Conservation (phyloP, 768 basidiomycete species). For the Suillus variegatus region DNA sequence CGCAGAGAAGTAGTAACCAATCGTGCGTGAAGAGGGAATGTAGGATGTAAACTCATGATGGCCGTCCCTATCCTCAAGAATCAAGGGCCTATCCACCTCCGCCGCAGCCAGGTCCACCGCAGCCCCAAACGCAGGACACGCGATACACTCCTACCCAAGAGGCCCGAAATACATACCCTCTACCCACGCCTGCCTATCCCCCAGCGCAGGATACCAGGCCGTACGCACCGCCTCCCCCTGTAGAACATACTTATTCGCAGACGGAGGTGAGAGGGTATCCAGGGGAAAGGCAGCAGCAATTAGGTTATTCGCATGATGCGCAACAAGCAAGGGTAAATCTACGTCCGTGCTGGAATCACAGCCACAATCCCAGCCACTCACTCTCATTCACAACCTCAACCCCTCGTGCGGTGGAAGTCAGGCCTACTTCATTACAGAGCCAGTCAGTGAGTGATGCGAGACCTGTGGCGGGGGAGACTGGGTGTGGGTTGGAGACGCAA, state of each 20-base stretch:
- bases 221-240: background rate
- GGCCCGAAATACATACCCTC: background rate
- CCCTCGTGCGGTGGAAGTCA: background rate
- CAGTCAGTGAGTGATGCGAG: background rate
- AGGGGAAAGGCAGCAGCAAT: slow-evolving; percentile 2
- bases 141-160: background rate
- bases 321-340: slow-evolving; percentile 16
- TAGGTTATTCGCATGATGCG: slow-evolving; percentile 13
- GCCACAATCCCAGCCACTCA: slow-evolving; percentile 16
- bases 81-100: background rate
- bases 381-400: background rate
- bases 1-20: no score
- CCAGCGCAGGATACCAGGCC: slow-evolving; percentile 5
- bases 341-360: slow-evolving; percentile 14
- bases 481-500: background rate
- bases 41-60: background rate
- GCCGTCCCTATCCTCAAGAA: background rate
- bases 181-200: background rate
- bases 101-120: slow-evolving; percentile 21
- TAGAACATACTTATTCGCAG: background rate
- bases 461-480: background rate
- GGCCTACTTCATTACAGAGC: background rate
- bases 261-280: background rate
- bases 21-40: no score
- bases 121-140: slow-evolving; percentile 22